These are phyloP conservation scores for Talaromyces thailandensis DNA, from an alignment of 495 filamentous ascomycete species.

Conservation along the genomic window DNA sequence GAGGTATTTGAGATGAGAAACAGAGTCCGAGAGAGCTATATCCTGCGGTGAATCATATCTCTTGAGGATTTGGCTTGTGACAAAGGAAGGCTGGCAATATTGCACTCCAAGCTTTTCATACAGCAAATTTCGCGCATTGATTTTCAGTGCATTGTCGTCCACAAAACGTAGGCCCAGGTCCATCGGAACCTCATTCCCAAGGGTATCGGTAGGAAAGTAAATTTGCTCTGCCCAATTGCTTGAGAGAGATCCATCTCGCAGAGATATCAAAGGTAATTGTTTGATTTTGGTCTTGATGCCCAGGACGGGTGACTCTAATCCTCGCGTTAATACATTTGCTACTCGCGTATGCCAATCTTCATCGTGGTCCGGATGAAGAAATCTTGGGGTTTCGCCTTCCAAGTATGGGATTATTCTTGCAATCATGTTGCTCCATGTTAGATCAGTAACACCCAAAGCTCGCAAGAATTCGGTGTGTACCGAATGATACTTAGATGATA, in stretches of 20 bases:
- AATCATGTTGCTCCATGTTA: neutral
- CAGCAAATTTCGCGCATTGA: neutral
- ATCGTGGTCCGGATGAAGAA: neutral
- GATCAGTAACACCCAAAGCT: neutral
- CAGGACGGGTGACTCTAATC: neutral
- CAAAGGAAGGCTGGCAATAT: neutral
- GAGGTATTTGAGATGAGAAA: neutral
- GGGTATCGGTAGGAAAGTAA: neutral
- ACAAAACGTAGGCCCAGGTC: neutral
- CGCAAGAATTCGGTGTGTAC: neutral
- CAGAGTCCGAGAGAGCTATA: neutral
- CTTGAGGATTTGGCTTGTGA: neutral
- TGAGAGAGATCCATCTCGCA: neutral
- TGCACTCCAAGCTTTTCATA: neutral
- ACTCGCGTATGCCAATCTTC: neutral
- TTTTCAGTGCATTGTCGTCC: neutral
- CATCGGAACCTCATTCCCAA: neutral
- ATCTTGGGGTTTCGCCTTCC: neutral
- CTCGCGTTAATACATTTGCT: neutral
- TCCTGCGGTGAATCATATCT: neutral
- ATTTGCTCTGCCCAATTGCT: neutral
- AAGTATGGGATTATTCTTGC: neutral
- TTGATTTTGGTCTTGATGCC: neutral
- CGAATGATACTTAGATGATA: neutral
- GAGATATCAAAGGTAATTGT: neutral